Base-by-base conservation (phyloP, 1,284 basidiomycete genomes). In the Sporisorium graminicola region DNA sequence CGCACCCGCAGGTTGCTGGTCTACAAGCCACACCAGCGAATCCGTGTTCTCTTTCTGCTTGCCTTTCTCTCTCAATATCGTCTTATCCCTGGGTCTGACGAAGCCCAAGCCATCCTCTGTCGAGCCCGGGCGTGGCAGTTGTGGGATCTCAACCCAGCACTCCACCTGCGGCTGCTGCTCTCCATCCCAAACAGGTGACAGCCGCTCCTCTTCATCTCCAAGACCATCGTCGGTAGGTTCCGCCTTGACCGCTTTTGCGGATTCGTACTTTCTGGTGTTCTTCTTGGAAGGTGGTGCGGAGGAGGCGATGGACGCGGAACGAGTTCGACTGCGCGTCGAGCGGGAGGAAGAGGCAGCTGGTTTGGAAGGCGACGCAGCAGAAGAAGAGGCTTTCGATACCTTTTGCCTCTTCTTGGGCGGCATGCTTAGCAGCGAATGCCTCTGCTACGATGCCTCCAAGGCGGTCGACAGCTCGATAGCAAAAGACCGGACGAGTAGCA, bases 131-230 rank as follows among this genome's bases (percentile, higher is more conserved):
- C 16, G 22, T 10, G 47, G 43, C 20, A 37, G 13, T 14, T 14
- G 52, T 3, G 67, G 64, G 5, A 74, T 29, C 29, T 74, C 65
- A 12, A 74, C 71, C 65, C 62, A 67, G 37, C 65, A 68, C 18
- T 57, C 53, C 24, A 43, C 18, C 35, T 55, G 29, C 22, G 46
- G 49, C 14, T 12, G 18, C 42, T 44, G n/a, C 1, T 58, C 12
- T 14, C 35, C 62, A 33, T 55, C 31, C 68, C 63, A 65, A 0
- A 49, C 56, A 14, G 24, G 20, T n/a, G 50, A 33, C 0, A 40
- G 9, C 12, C 37, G 14, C 37, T 40, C 37, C 13, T 35, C 29
- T 0, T 52, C 47, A 16, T 60, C 20, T 2, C 10, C 14, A 12
- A 51, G 13, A 9, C 5, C 18, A 33, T 31, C 58, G 1, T 62